These are phyloP conservation scores for Magnolia kwangsiensis DNA, from an alignment of 164 flowering plant genomes.

Conservation along the genomic window DNA sequence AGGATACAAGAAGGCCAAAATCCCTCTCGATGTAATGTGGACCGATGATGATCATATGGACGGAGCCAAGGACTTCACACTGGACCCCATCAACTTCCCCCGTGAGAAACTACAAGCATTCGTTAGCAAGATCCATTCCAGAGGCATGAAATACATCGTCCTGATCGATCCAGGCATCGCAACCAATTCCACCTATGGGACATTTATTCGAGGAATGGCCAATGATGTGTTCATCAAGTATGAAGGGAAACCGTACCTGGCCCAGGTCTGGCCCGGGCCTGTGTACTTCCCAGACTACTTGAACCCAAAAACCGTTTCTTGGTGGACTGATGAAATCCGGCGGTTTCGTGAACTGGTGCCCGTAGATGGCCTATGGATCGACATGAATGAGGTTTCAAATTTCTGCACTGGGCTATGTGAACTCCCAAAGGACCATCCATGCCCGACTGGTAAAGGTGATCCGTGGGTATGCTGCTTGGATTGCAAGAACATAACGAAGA, in stretches of 20 bases:
- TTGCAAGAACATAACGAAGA: slow-evolving; percentile 76
- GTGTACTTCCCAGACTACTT: slow-evolving; percentile 95
- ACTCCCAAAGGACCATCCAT: slow-evolving; percentile 53
- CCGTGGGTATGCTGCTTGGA: slow-evolving; percentile 93
- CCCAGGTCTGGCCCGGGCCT: slow-evolving; percentile 96
- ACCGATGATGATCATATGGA: slow-evolving; percentile 98
- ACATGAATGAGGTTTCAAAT: slow-evolving; percentile 94
- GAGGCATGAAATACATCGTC: slow-evolving; percentile 82
- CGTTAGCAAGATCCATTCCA: slow-evolving; percentile 58
- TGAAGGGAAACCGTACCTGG: slow-evolving; percentile 69
- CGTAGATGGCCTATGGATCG: slow-evolving; percentile 94
- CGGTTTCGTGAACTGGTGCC: slow-evolving; percentile 84
- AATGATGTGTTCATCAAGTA: slow-evolving; percentile 80
- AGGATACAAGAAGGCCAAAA: slow-evolving; percentile 69
- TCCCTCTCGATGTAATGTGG: slow-evolving; percentile 97
- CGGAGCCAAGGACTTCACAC: slow-evolving; percentile 86
- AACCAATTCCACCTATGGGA: slow-evolving; percentile 69
- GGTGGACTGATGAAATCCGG: slow-evolving; percentile 82
- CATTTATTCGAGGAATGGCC: slow-evolving; percentile 60
- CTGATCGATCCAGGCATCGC: slow-evolving; percentile 86
- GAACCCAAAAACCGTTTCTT: slow-evolving; percentile 67
- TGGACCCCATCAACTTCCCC: slow-evolving; percentile 64
- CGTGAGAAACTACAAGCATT: slow-evolving; percentile 62
- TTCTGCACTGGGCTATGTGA: slow-evolving; percentile 77
- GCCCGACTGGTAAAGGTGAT: slow-evolving; percentile 62